Evolutionary conservation across 768 basidiomycete species (phyloP).

Genomic region (Nidularia sp.): DNA sequence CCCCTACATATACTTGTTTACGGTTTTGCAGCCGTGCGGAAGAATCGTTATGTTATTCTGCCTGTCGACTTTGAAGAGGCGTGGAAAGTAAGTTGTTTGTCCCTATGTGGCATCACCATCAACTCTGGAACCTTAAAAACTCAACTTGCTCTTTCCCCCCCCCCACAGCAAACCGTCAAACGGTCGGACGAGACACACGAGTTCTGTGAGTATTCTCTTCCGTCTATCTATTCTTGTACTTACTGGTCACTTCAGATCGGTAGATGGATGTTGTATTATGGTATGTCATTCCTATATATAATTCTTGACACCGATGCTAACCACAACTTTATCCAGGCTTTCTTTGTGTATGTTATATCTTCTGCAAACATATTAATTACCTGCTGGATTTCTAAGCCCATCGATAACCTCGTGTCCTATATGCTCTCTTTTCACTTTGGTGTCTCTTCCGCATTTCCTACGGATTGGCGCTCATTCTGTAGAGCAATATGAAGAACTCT

Average conservation of each 20-base stretch:
- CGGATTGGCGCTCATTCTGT: slow-evolving; percentile 81
- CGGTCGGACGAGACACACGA: slow-evolving; percentile 94
- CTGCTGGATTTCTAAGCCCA: too few species aligned
- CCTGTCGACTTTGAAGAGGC: slow-evolving; percentile 98
- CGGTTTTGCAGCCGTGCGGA: slow-evolving; percentile 75
- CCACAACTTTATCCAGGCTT: too few species aligned
- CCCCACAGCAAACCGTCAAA: slow-evolving; percentile 89
- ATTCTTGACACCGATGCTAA: background rate
- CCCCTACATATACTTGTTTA: background rate
- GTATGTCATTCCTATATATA: background rate
- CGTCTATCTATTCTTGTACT: background rate
- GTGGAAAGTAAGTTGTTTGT: slow-evolving; percentile 91
- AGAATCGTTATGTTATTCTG: slow-evolving; percentile 96
- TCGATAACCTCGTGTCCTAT: too few species aligned
- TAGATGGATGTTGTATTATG: background rate
- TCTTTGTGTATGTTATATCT: background rate
- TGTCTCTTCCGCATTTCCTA: slow-evolving; percentile 56
- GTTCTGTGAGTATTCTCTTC: slow-evolving; percentile 65
- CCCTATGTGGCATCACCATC: slow-evolving; percentile 33
- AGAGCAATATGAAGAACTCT: slow-evolving; percentile 59
- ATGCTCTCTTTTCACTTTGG: slow-evolving; percentile 81
- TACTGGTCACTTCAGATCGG: background rate
- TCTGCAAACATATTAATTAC: slow-evolving; percentile 7
- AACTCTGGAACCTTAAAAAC: slow-evolving; percentile 22
- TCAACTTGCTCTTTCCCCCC: slow-evolving; percentile 28